Percentiles rank a stretch among this genome's conserved stretches.
These are phyloP conservation scores for Globisporangium cystogenes DNA, from an alignment of 352 stramenopile genomes.

Conservation along the genomic window DNA sequence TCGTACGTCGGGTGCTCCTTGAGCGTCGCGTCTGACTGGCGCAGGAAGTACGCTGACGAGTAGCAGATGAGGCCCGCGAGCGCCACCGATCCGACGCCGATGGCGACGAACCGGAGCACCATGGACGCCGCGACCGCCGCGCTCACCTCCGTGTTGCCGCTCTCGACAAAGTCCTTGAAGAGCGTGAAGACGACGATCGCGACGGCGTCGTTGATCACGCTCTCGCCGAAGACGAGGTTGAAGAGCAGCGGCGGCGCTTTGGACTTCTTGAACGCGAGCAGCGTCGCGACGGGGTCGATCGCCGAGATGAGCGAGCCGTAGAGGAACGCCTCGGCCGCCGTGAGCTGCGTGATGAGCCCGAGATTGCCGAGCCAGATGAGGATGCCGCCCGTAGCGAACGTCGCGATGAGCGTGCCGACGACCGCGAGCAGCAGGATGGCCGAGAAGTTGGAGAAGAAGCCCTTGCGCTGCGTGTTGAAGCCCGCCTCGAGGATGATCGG, in stretches of 20 bases:
- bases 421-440: conserved; percentile 38
- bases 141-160: conserved; percentile 14
- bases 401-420: conserved; percentile 44
- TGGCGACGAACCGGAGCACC: conserved; percentile 26
- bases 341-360: conserved; percentile 32
- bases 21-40: conserved; percentile 7
- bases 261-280: conserved; percentile 71
- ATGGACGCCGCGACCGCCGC: conserved; percentile 3
- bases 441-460: conserved; percentile 44
- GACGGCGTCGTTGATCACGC: conserved; percentile 58
- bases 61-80: conserved; percentile 42
- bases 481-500: conserved; percentile 65
- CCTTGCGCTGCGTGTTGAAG: conserved; percentile 59
- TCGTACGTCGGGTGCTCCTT: conserved; percentile 49
- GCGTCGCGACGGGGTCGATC: conserved; percentile 80
- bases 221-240: conserved; percentile 88
- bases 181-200: conserved; percentile 75
- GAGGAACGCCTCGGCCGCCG: conserved; percentile 56
- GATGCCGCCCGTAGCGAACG: conserved; percentile 34
- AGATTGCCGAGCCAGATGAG: conserved; percentile 36
- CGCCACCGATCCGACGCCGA: conserved; percentile 40
- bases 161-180: conserved; percentile 39
- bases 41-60: conserved; percentile 30
- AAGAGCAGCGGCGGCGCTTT: conserved; percentile 54
- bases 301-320: conserved; percentile 79